Conservation (phyloP, 208 protist species). For the Leishmania tarentolae region DNA sequence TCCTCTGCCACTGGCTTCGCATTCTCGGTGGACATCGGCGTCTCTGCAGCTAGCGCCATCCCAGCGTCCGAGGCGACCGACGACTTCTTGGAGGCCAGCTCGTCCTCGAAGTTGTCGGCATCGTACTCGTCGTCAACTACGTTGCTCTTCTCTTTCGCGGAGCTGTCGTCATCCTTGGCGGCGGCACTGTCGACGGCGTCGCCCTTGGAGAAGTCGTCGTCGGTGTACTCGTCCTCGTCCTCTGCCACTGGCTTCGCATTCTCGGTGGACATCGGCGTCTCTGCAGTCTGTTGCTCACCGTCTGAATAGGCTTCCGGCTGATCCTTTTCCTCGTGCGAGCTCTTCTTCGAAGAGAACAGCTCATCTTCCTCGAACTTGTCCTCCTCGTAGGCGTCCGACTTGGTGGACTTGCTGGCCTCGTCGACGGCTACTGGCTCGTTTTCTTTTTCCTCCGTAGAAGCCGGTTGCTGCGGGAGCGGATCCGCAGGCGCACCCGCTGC, state of each 20-base stretch:
- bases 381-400: slow-evolving; percentile 10
- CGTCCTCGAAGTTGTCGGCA: slow-evolving; percentile 15
- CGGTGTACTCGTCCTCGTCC: neutral
- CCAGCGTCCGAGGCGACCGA: neutral
- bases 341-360: neutral
- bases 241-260: neutral
- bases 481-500: neutral
- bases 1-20: neutral
- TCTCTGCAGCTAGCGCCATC: neutral
- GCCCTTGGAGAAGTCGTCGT: neutral
- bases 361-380: slow-evolving; percentile 20
- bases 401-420: neutral
- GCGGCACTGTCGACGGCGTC: neutral
- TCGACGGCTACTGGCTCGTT: neutral
- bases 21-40: neutral
- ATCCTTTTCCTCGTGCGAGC: neutral
- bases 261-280: neutral
- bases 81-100: neutral
- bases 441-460: slow-evolving; percentile 2
- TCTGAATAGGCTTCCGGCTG: neutral
- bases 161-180: neutral
- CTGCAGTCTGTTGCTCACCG: no score
- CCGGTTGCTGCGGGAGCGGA: neutral
- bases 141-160: neutral
- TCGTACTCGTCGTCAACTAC: no score